Evolutionary conservation across 2,329 filamentous ascomycete species (phyloP).

Genomic region (Pestalotiopsis fici): DNA sequence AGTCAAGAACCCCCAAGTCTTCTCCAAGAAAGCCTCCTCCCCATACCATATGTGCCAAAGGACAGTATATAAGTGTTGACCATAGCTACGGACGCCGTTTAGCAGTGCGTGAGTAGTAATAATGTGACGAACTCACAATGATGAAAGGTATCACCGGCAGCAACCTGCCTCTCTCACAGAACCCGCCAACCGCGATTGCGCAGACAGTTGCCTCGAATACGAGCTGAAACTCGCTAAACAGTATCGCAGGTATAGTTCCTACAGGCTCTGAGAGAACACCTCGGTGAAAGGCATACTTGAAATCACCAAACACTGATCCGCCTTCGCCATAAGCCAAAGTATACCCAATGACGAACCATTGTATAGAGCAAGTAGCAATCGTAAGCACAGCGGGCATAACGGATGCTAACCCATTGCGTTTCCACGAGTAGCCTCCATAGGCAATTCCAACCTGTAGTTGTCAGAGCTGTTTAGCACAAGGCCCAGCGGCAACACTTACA

Average conservation of each 20-base stretch:
- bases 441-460: constrained; percentile 42
- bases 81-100: constrained; percentile 37
- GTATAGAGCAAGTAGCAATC: constrained; percentile 48
- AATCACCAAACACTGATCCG: constrained; percentile 42
- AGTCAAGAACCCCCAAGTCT: constrained; percentile 44
- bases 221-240: constrained; percentile 53
- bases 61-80: constrained; percentile 49
- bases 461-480: neutral
- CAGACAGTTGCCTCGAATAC: constrained; percentile 51
- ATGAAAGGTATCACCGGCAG: constrained; percentile 49
- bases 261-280: constrained; percentile 47
- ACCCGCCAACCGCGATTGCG: constrained; percentile 49
- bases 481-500: constrained; percentile 11
- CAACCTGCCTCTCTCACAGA: constrained; percentile 47
- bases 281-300: constrained; percentile 44
- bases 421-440: constrained; percentile 50
- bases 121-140: constrained; percentile 26
- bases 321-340: constrained; percentile 49
- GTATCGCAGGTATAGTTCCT: constrained; percentile 48
- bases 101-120: constrained; percentile 1
- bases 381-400: constrained; percentile 48
- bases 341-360: constrained; percentile 52
- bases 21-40: constrained; percentile 42
- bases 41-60: constrained; percentile 51
- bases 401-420: constrained; percentile 46